phyloP scores from a whole-genome alignment of 2,329 filamentous ascomycete genomes.

The Phyllosticta citriasiana region DNA sequence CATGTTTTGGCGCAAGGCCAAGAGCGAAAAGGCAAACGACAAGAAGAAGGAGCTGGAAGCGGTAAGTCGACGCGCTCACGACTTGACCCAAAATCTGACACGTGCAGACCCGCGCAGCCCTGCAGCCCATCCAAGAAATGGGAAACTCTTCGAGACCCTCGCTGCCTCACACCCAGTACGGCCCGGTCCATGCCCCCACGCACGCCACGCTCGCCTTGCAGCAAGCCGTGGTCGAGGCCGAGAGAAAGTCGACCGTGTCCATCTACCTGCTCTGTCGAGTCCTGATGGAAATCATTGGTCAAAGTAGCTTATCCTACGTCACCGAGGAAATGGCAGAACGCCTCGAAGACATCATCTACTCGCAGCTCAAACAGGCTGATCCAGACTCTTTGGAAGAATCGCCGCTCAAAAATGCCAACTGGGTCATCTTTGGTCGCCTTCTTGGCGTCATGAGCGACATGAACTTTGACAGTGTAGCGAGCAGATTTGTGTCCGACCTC shows the following conservation, averaged over 20 bases:
- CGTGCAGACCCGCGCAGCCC: conserved; percentile 17
- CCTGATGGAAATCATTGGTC: conserved; percentile 83
- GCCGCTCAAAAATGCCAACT: conserved; percentile 81
- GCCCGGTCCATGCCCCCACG: conserved; percentile 19
- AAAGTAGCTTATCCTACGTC: conserved; percentile 73
- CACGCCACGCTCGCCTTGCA: conserved; percentile 41
- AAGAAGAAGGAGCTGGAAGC: conserved; percentile 14
- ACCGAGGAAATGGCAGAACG: conserved; percentile 89
- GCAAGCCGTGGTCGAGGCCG: conserved; percentile 66
- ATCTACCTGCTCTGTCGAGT: conserved; percentile 94
- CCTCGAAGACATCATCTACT: conserved; percentile 90
- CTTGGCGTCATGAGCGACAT: conserved; percentile 94
- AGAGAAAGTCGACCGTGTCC: conserved; percentile 84
- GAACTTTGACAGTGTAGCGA: conserved; percentile 76
- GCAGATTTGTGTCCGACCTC: conserved; percentile 72
- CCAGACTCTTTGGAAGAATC: conserved; percentile 69
- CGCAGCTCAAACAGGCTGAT: conserved; percentile 83
- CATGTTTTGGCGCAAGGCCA: conserved; percentile 96
- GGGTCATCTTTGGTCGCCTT: conserved; percentile 86
- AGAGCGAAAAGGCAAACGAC: conserved; percentile 67
- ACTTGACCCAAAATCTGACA: conserved; percentile 11
- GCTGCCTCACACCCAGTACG: conserved; percentile 13
- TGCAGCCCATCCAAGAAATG: conserved; percentile 1
- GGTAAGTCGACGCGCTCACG: neutral
- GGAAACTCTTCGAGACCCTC: neutral